These are phyloP conservation scores for Chalciporus piperatus DNA, from an alignment of 768 basidiomycete genomes.

Conservation along the genomic window DNA sequence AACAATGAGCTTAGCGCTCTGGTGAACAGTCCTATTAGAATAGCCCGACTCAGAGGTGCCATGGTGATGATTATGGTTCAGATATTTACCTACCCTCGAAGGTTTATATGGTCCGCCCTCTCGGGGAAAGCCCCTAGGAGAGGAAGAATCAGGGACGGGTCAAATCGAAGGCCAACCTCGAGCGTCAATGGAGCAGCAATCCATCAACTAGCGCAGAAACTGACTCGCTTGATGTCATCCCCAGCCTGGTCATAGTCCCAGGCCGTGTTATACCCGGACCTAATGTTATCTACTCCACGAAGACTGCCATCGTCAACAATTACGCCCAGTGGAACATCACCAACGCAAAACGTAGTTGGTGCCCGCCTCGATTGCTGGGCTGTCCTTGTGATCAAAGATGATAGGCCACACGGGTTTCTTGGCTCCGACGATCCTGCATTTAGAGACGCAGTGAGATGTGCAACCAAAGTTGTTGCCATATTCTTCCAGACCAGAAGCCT, in stretches of 20 bases:
- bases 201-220: too few species aligned
- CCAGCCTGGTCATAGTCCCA: constrained; percentile 41
- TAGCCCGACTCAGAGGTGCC: too few species aligned
- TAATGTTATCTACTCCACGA: constrained; percentile 33
- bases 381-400: constrained; percentile 61
- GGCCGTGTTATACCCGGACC: constrained; percentile 43
- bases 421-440: constrained; percentile 51
- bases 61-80: too few species aligned
- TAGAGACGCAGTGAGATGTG: constrained; percentile 46
- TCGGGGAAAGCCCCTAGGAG: too few species aligned
- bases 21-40: too few species aligned
- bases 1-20: too few species aligned
- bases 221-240: constrained; percentile 25
- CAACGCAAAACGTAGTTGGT: constrained; percentile 45
- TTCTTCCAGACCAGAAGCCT: neutral
- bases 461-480: constrained; percentile 4
- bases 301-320: constrained; percentile 29
- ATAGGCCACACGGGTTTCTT: constrained; percentile 44
- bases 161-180: too few species aligned
- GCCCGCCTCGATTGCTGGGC: constrained; percentile 57
- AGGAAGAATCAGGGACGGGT: too few species aligned
- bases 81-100: too few species aligned
- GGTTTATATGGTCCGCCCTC: too few species aligned
- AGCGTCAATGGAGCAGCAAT: too few species aligned
- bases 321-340: constrained; percentile 45